These are phyloP conservation scores for Lecanicillium sp. DNA, from an alignment of 2,329 filamentous ascomycete genomes.

Conservation along the genomic window DNA sequence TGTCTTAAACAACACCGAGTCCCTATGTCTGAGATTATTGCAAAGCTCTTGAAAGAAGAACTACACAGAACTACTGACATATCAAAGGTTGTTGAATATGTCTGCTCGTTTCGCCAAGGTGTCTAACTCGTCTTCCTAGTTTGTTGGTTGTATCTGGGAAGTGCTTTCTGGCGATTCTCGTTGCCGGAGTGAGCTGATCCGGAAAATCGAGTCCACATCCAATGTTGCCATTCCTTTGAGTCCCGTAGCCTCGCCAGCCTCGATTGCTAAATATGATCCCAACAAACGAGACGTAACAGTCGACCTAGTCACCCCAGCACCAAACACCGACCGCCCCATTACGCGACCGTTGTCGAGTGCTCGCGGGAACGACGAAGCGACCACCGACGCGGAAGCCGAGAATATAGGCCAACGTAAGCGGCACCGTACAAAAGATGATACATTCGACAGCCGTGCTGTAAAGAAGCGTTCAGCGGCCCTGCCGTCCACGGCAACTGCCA, in stretches of 20 bases:
- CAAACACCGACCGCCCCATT: neutral
- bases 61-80: neutral
- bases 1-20: neutral
- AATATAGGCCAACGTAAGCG: neutral
- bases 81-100: neutral
- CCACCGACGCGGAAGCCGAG: neutral
- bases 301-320: neutral
- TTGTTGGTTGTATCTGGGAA: neutral
- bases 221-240: neutral
- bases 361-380: neutral
- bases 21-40: neutral
- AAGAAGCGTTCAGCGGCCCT: neutral
- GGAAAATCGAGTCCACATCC: neutral
- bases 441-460: neutral
- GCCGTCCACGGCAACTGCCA: neutral
- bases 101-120: neutral
- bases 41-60: neutral
- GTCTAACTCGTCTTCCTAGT: neutral
- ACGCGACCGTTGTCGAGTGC: neutral
- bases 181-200: neutral
- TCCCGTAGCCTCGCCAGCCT: neutral
- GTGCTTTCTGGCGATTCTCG: neutral
- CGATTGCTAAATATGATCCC: neutral
- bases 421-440: neutral
- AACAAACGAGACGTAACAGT: neutral